Evolutionary conservation across 306 rosid species (phyloP), one percentile per base, ranked within the genome.

Genomic region (Herpetospermum pedunculosum): DNA sequence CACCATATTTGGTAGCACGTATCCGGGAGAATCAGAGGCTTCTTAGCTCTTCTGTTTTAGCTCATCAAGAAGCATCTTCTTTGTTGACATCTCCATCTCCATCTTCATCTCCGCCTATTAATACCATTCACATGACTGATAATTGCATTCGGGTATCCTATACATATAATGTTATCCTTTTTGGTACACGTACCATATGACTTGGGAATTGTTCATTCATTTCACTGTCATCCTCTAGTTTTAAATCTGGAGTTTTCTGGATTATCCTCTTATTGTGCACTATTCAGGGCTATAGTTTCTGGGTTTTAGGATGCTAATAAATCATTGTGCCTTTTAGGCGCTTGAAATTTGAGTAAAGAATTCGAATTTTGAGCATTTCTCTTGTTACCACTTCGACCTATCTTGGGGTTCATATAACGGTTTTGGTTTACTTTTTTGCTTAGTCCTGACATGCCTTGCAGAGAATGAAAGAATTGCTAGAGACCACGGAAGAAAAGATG

Each of bases 391-490:
- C 71, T 40, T 64, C 10, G 6, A 23, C 26, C 67, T 29, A 28
- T 58, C n/a, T n/a, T n/a, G n/a, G n/a, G n/a, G n/a, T n/a, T n/a
- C n/a, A n/a, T n/a, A n/a, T n/a, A n/a, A 47, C 76, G 53, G 26
- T 35, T 30, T 6, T 4, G 47, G 21, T 38, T 59, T 64, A 80
- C 15, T 71, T 67, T 67, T 63, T 23, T 19, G 44, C 72, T 75
- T 52, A 29, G 43, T 29, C 32, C 18, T 18, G 78, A 35, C 18
- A 49, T 77, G 55, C 46, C 53, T 54, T 53, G 37, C 94, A 91
- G 99, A 85, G 87, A 82, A 84, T 94, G 86, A 91, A 88, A 73
- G 91, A 94, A 67, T 68, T 94, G 32, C 86, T 85, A 80, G 85
- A 84, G 32, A 73, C 86, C 21, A 37, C 25, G 1, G 82, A 78